These are phyloP conservation scores for Debaryomyces hansenii DNA, from an alignment of 805 yeast species.

Conservation along the genomic window DNA sequence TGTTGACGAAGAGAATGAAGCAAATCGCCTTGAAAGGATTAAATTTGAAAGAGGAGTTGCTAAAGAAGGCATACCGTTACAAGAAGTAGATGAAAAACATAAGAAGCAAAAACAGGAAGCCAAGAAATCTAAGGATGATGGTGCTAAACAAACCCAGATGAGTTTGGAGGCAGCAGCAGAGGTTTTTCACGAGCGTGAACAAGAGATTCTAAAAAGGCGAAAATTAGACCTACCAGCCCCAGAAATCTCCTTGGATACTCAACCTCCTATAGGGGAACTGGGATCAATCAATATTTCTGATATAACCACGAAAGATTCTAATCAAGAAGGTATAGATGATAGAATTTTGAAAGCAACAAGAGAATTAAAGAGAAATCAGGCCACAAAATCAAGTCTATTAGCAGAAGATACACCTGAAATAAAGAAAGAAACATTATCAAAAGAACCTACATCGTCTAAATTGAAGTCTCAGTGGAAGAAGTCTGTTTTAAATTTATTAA, in stretches of 20 bases:
- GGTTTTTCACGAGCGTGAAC: conserved; percentile 16
- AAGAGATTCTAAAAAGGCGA: conserved; percentile 23
- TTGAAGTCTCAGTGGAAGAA: conserved; percentile 9
- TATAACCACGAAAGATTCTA: conserved; percentile 14
- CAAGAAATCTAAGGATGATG: conserved; percentile 14
- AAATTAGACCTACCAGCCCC: conserved; percentile 29
- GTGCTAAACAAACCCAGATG: conserved; percentile 15
- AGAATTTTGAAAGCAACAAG: conserved; percentile 31
- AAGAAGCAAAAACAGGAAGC: conserved; percentile 28
- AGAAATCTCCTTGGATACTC: conserved; percentile 8
- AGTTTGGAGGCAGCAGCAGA: conserved; percentile 26
- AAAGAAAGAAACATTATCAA: neutral
- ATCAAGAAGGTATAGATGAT: conserved; percentile 27
- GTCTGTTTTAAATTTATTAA: conserved; percentile 9
- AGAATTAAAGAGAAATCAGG: conserved; percentile 31
- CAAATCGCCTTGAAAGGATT: conserved; percentile 35
- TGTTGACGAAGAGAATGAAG: conserved; percentile 54
- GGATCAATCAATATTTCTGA: too few species aligned
- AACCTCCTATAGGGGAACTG: too few species aligned
- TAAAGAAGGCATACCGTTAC: conserved; percentile 44
- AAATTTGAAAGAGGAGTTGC: conserved; percentile 47
- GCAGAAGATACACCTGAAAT: conserved; percentile 10
- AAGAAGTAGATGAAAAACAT: conserved; percentile 32
- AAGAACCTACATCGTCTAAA: neutral
- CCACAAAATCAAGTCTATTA: conserved; percentile 34